Evolutionary conservation across 2,329 filamentous ascomycete genomes (phyloP).

Genomic region (Zasmidium cellare): DNA sequence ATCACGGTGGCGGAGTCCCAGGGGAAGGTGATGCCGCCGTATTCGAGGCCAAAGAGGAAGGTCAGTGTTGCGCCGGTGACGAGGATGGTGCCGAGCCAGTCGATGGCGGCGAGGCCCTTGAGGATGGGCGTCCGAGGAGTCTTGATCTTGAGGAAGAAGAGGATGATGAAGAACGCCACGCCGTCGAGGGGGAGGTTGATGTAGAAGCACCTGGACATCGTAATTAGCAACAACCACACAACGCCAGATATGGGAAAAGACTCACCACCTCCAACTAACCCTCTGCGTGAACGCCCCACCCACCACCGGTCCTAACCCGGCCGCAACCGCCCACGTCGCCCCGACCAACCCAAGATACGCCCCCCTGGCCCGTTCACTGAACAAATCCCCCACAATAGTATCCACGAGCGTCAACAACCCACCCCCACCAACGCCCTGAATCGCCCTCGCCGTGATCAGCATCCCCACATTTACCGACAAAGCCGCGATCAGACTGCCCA

Average conservation of each 20-base stretch:
- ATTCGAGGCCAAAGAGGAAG: conserved; percentile 80
- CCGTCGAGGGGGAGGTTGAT: conserved; percentile 66
- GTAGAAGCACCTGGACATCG: conserved; percentile 40
- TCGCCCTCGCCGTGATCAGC: conserved; percentile 56
- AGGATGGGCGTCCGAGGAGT: conserved; percentile 63
- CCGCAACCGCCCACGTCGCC: conserved; percentile 66
- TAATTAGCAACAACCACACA: too few relatives aligned
- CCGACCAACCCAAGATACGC: conserved; percentile 65
- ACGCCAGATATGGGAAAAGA: background rate
- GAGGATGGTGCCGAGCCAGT: conserved; percentile 63
- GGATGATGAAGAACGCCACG: conserved; percentile 54
- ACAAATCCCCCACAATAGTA: conserved; percentile 63
- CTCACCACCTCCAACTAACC: conserved; percentile 66
- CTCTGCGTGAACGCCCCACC: conserved; percentile 66
- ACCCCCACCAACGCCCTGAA: conserved; percentile 64
- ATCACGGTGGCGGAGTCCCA: conserved; percentile 75
- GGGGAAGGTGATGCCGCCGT: conserved; percentile 72
- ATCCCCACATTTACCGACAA: conserved; percentile 49
- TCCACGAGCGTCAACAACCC: conserved; percentile 62
- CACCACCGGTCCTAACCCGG: conserved; percentile 59
- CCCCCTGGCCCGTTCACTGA: conserved; percentile 55
- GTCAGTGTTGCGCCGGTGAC: conserved; percentile 79
- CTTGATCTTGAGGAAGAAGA: conserved; percentile 64
- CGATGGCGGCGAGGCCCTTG: conserved; percentile 62
- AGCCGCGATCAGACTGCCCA: conserved; percentile 52